A percentile compares a stretch with the other conserved stretches of the same genome.
Conservation (phyloP, 2,329 filamentous ascomycete species). For the Elsinoe batatas region DNA sequence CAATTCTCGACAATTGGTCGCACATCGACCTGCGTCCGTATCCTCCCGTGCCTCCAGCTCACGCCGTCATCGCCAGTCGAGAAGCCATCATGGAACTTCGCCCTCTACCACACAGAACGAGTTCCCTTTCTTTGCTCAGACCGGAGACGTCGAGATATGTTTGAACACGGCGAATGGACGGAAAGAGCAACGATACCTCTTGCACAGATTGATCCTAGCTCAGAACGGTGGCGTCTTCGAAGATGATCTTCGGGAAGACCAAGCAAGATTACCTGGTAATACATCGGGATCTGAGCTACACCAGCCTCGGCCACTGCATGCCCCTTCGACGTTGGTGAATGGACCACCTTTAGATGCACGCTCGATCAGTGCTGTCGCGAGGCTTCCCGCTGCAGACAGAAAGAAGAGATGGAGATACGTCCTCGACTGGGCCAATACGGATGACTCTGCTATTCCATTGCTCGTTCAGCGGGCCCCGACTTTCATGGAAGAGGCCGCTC, state of each 20-base stretch:
- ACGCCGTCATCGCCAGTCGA: conserved; percentile 64
- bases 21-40: conserved; percentile 52
- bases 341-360: conserved; percentile 18
- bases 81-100: conserved; percentile 62
- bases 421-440: conserved; percentile 61
- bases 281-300: background rate
- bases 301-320: conserved; percentile 8
- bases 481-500: conserved; percentile 25
- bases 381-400: conserved; percentile 14
- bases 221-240: conserved; percentile 94
- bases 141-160: conserved; percentile 85
- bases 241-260: conserved; percentile 54
- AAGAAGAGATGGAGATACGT: conserved; percentile 76
- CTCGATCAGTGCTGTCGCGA: conserved; percentile 19
- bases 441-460: conserved; percentile 72
- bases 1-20: conserved; percentile 30
- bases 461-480: conserved; percentile 52
- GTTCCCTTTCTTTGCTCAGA: conserved; percentile 82
- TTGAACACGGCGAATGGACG: conserved; percentile 52
- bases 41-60: conserved; percentile 49
- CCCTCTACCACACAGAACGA: conserved; percentile 49
- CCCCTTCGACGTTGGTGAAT: background rate
- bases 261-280: conserved; percentile 13
- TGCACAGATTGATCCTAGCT: conserved; percentile 77
- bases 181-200: conserved; percentile 71